These are phyloP conservation scores for Leishmania aethiopica DNA, from an alignment of 208 protist species.

Conservation along the genomic window DNA sequence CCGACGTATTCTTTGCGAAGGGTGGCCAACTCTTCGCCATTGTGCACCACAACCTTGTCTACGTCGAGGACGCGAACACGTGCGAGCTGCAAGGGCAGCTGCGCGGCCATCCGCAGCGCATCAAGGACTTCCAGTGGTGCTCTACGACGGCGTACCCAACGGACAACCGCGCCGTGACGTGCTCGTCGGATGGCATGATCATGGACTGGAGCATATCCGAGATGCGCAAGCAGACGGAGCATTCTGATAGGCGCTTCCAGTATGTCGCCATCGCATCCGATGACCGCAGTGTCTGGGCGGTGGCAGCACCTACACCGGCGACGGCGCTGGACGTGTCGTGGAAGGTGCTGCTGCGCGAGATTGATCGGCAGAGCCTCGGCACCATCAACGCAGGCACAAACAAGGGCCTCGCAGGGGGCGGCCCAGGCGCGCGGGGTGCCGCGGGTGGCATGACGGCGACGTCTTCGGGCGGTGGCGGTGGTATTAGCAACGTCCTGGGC, in stretches of 20 bases:
- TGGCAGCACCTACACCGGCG: constrained; percentile 80
- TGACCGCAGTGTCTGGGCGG: constrained; percentile 87
- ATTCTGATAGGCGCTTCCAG: constrained; percentile 90
- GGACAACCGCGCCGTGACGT: constrained; percentile 91
- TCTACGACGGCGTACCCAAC: constrained; percentile 86
- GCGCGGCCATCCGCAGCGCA: constrained; percentile 93
- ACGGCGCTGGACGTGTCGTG: constrained; percentile 66
- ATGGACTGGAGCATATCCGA: constrained; percentile 93
- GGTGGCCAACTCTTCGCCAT: constrained; percentile 95
- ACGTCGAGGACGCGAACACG: constrained; percentile 94
- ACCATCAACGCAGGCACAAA: constrained; percentile 14
- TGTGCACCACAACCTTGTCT: constrained; percentile 93
- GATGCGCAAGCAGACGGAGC: constrained; percentile 88
- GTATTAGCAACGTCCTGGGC: constrained; percentile 10
- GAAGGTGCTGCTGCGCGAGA: constrained; percentile 92
- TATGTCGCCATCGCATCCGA: constrained; percentile 90
- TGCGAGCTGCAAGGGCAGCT: constrained; percentile 92
- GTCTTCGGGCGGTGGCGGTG: background rate
- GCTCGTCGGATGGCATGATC: constrained; percentile 94
- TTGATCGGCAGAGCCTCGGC: constrained; percentile 68
- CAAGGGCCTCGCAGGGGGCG: background rate
- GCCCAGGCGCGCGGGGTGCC: background rate
- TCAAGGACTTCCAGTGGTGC: constrained; percentile 86
- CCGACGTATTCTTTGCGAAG: constrained; percentile 90
- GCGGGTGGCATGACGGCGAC: background rate